Conservation (phyloP, 257 asterid genomes). For the Lavandula angustifolia region DNA sequence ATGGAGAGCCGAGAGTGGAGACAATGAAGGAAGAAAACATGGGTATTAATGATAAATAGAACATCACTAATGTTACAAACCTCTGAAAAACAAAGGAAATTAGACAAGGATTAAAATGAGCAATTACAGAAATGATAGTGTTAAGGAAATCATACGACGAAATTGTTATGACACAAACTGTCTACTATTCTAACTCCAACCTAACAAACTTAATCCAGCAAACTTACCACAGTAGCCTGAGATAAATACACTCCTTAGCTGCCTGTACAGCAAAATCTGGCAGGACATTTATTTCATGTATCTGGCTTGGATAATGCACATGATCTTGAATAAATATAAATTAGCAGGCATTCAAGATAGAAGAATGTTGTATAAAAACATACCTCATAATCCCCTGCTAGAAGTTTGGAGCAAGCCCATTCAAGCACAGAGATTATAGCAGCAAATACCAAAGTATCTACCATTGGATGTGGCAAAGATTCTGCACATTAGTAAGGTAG, state of each 20-base stretch:
- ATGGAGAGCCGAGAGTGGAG: neutral
- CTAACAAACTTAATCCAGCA: neutral
- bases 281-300: neutral
- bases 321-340: conserved; percentile 6
- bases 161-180: neutral
- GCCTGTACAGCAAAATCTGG: conserved; percentile 11
- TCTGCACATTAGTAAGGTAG: conserved; percentile 13
- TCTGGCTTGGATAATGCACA: conserved; percentile 29
- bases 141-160: neutral
- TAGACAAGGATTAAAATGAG: neutral
- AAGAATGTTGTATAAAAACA: neutral
- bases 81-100: neutral
- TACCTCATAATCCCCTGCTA: conserved; percentile 19
- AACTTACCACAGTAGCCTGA: conserved; percentile 23
- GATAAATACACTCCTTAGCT: conserved; percentile 4
- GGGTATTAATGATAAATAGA: neutral
- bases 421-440: conserved; percentile 7
- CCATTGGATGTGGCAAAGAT: conserved; percentile 3
- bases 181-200: neutral
- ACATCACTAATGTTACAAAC: neutral
- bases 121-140: neutral
- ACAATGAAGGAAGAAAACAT: neutral
- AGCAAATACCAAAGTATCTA: conserved; percentile 5
- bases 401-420: neutral
- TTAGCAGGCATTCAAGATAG: neutral